Evolutionary conservation across 306 rosid genomes (phyloP).

Genomic region (Rosa lucieae): DNA sequence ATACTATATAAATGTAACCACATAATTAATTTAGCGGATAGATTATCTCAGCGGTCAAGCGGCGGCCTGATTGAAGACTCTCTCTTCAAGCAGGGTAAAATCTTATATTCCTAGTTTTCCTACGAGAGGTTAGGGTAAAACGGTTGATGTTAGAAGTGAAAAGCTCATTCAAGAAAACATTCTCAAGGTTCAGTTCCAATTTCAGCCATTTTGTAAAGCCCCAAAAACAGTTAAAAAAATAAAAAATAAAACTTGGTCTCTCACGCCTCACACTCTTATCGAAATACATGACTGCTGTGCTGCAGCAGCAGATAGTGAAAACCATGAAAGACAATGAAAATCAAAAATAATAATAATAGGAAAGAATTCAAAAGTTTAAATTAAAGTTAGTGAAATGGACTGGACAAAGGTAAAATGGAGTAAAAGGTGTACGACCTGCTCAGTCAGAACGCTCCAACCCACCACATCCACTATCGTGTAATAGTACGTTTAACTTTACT

Average conservation of each 20-base stretch:
- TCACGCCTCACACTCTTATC: neutral
- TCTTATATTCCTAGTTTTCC: no score
- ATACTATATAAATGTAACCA: no score
- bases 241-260: neutral
- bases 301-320: neutral
- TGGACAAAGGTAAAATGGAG: conserved; percentile 13
- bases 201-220: neutral
- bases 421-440: conserved; percentile 4
- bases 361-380: conserved; percentile 50
- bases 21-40: no score
- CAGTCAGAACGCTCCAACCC: conserved; percentile 29
- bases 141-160: neutral
- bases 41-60: no score
- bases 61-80: neutral
- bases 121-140: neutral
- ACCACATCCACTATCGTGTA: conserved; percentile 13
- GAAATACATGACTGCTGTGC: neutral
- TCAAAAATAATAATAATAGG: neutral
- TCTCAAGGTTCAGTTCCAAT: conserved; percentile 10
- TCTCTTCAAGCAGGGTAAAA: neutral
- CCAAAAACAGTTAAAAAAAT: neutral
- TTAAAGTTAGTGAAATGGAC: conserved; percentile 76
- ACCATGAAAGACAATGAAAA: neutral
- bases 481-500: neutral
- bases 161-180: neutral